phyloP scores from a whole-genome alignment of 345 rosid genomes.

The Conringia planisiliqua region DNA sequence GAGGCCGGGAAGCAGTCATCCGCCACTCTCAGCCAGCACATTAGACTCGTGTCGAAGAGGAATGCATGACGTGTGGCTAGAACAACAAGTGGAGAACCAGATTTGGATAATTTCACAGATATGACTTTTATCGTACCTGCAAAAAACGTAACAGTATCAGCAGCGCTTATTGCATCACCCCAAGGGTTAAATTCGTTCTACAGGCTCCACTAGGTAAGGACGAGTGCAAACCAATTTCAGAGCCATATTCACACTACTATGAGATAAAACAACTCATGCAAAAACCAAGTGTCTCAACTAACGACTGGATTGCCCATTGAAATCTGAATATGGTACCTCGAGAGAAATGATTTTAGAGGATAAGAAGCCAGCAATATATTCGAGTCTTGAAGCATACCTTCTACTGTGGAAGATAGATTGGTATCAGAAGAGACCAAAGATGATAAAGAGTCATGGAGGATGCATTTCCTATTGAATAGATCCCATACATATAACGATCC shows the following conservation, averaged over 20 bases:
- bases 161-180: slow-evolving; percentile 7
- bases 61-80: slow-evolving; percentile 94
- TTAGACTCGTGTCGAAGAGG: slow-evolving; percentile 81
- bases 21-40: slow-evolving; percentile 97
- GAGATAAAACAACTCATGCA: neutral
- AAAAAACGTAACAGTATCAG: slow-evolving; percentile 13
- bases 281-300: neutral
- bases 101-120: slow-evolving; percentile 88
- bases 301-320: no score
- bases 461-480: slow-evolving; percentile 66
- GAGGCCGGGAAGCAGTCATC: slow-evolving; percentile 99
- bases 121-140: slow-evolving; percentile 84
- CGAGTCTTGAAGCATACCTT: slow-evolving; percentile 10
- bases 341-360: neutral
- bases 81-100: slow-evolving; percentile 93
- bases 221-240: neutral
- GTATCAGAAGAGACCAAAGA: slow-evolving; percentile 60
- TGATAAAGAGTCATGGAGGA: slow-evolving; percentile 76
- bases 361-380: slow-evolving; percentile 1
- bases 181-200: neutral
- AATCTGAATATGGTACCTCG: no score
- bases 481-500: slow-evolving; percentile 91
- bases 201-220: neutral
- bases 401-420: slow-evolving; percentile 54
- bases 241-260: neutral